Evolutionary conservation across 768 basidiomycete species (phyloP).

Genomic region (Candolleomyces eurysporus): DNA sequence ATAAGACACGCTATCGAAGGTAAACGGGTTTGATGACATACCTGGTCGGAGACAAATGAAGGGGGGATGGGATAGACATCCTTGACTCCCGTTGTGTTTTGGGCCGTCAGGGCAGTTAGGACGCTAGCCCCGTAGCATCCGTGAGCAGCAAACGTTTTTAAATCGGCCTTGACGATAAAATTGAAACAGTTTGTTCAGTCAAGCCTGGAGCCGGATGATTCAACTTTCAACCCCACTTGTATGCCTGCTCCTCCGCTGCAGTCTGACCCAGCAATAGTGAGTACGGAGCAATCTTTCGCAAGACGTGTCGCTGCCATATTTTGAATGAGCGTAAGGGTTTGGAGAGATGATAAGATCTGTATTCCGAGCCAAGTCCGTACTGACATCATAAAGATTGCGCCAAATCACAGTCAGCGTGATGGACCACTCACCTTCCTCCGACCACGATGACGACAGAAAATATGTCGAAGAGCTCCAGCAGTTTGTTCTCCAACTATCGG

Average conservation of each 20-base stretch:
- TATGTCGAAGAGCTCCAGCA: conserved; percentile 29
- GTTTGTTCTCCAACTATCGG: conserved; percentile 32
- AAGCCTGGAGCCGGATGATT: not conserved
- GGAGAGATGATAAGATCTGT: no score
- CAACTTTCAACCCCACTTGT: conserved; percentile 47
- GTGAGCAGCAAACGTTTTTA: conserved; percentile 80
- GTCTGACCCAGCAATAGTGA: conserved; percentile 83
- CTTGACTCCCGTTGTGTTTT: conserved; percentile 85
- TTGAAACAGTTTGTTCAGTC: not conserved
- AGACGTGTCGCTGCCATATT: not conserved
- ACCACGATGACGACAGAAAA: conserved; percentile 17
- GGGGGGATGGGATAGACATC: conserved; percentile 67
- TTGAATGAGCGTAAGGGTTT: not conserved
- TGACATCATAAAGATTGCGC: conserved; percentile 4
- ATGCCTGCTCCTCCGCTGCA: conserved; percentile 88
- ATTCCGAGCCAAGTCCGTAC: not conserved
- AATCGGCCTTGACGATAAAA: conserved; percentile 59
- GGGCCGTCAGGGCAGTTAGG: conserved; percentile 84
- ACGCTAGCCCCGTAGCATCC: conserved; percentile 80
- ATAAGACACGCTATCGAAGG: no score
- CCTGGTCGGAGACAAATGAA: conserved; percentile 75
- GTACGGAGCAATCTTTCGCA: conserved; percentile 27
- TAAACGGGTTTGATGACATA: conserved; percentile 22
- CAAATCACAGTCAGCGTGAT: conserved; percentile 4
- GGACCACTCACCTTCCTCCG: conserved; percentile 18